Evolutionary conservation across 2,329 filamentous ascomycete species (phyloP), one percentile per base, ranked within the genome.

Genomic region (Nemania sp.): DNA sequence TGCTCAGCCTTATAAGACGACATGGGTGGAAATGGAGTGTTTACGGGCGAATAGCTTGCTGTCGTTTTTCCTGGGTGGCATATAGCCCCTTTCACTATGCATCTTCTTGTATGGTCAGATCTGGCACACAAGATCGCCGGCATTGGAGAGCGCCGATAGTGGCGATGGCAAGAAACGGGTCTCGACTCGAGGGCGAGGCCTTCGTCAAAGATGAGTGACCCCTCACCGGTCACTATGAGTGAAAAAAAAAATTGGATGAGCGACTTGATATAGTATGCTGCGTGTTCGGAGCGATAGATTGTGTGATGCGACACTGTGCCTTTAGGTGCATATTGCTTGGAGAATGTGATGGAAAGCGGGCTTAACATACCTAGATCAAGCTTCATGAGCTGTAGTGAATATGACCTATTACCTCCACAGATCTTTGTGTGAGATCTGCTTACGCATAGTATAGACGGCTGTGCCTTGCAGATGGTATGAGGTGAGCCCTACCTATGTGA

Each of bases 391-490:
- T 7, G n/a, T 19, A 41, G 40, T 48, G 24, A 33, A 43, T 42
- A 28, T 23, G n/a, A n/a, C n/a, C n/a, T n/a, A n/a, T n/a, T n/a
- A n/a, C n/a, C n/a, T n/a, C n/a, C n/a, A n/a, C n/a, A n/a, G n/a
- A n/a, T 34, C 14, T 43, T 56, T 24, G 31, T 24, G 36, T 22
- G 24, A 40, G 20, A 28, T 37, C 17, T 24, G n/a, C n/a, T n/a
- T n/a, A n/a, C n/a, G n/a, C n/a, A n/a, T n/a, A n/a, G n/a, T n/a
- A n/a, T n/a, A 24, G 34, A 43, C 51, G 45, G 20, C 26, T 44
- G 51, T 57, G 46, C 55, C 55, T 54, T 54, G 51, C 55, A 57
- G 51, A 23, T 22, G 36, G 15, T 33, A 48, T 54, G 50, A 37
- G 28, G 24, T 48, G 42, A 46, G 40, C 31, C 9, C 47, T 23